These are phyloP conservation scores for Pseudonitzschia multistriata DNA, from an alignment of 108 stramenopile genomes.

Conservation along the genomic window DNA sequence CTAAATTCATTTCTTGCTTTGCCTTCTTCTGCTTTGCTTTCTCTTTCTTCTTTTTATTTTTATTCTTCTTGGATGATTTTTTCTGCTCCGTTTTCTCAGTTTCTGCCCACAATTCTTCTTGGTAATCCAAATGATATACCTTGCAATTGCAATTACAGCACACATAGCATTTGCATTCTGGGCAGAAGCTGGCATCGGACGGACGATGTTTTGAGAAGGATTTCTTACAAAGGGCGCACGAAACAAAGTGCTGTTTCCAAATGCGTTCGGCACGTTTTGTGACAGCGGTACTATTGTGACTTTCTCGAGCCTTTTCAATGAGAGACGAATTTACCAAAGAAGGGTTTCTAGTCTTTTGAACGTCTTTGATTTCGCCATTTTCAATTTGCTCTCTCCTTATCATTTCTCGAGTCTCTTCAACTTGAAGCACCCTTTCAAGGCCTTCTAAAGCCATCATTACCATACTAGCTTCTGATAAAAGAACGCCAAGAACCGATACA, in stretches of 20 bases:
- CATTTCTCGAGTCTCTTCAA: slow-evolving; percentile 77
- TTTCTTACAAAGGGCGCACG: slow-evolving; percentile 90
- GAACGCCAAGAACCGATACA: slow-evolving; percentile 81
- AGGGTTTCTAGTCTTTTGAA: slow-evolving; percentile 36
- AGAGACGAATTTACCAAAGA: slow-evolving; percentile 70
- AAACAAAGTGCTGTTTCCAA: slow-evolving; percentile 94
- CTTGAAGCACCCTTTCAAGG: slow-evolving; percentile 91
- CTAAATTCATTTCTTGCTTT: slow-evolving; percentile 31
- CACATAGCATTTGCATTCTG: slow-evolving; percentile 95
- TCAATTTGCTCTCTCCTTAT: slow-evolving; percentile 47
- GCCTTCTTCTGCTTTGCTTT: slow-evolving; percentile 81
- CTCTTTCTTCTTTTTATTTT: slow-evolving; percentile 88
- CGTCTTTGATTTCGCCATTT: slow-evolving; percentile 45
- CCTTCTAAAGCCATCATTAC: slow-evolving; percentile 97
- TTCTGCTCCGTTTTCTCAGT: slow-evolving; percentile 81
- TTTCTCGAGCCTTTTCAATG: slow-evolving; percentile 81
- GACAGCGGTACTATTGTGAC: slow-evolving; percentile 79
- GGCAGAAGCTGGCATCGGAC: slow-evolving; percentile 79
- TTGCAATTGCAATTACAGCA: slow-evolving; percentile 90
- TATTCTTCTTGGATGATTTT: slow-evolving; percentile 81
- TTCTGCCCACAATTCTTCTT: slow-evolving; percentile 92
- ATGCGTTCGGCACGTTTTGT: slow-evolving; percentile 89
- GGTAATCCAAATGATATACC: slow-evolving; percentile 91
- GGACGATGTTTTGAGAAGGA: slow-evolving; percentile 86
- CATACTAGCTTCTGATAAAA: slow-evolving; percentile 87